phyloP scores from a whole-genome alignment of 2,329 filamentous ascomycete genomes.

The Hortaea werneckii region DNA sequence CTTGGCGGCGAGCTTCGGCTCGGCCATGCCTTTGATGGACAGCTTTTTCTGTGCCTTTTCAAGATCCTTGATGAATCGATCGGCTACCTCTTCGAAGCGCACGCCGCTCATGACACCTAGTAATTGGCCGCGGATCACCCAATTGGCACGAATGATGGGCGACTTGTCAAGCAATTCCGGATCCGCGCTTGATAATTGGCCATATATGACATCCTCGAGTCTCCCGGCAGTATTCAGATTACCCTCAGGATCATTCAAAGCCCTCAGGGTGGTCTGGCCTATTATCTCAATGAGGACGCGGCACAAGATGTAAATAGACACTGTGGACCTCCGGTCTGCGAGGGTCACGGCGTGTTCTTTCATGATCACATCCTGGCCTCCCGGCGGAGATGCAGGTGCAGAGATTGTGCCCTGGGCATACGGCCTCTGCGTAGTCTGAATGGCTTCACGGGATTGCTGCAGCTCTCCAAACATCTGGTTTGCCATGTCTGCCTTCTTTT shows the following conservation, averaged over 20 bases:
- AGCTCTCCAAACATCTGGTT: conserved; percentile 25
- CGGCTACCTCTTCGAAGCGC: conserved; percentile 75
- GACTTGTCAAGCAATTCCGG: conserved; percentile 69
- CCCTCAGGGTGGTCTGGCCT: conserved; percentile 71
- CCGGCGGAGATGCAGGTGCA: conserved; percentile 12
- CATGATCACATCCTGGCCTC: conserved; percentile 15
- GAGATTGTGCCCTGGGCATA: conserved; percentile 9
- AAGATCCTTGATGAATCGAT: conserved; percentile 72
- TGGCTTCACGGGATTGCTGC: conserved; percentile 15
- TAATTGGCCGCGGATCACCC: conserved; percentile 85
- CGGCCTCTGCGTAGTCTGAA: conserved; percentile 14
- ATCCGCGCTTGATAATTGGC: conserved; percentile 83
- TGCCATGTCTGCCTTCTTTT: conserved; percentile 85
- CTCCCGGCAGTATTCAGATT: conserved; percentile 89
- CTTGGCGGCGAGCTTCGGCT: conserved; percentile 64
- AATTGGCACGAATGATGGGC: conserved; percentile 81
- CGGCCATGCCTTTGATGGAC: conserved; percentile 56
- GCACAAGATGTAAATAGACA: conserved; percentile 93
- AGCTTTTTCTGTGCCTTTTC: conserved; percentile 69
- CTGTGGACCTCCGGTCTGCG: conserved; percentile 72
- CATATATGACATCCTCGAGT: conserved; percentile 89
- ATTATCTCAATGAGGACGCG: conserved; percentile 91
- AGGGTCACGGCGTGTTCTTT: conserved; percentile 21
- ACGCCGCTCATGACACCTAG: conserved; percentile 94
- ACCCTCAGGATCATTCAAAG: conserved; percentile 42